Conservation (phyloP, 2,329 filamentous ascomycete species). For the Colletotrichum ledebouriae region DNA sequence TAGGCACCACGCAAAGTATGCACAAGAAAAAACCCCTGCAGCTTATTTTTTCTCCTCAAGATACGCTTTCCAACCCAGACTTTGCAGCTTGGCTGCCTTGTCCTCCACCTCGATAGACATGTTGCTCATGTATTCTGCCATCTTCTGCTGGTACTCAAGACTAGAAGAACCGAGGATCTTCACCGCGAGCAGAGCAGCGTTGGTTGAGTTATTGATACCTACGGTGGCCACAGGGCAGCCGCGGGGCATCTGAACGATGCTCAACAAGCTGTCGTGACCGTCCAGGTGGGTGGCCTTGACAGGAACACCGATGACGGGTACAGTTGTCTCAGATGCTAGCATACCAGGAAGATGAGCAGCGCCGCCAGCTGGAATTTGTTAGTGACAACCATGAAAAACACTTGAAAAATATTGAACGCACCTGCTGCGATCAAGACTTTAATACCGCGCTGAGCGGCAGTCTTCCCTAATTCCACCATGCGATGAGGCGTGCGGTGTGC, state of each 20-base stretch:
- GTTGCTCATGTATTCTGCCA: constrained; percentile 72
- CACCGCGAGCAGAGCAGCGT: constrained; percentile 79
- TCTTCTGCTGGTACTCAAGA: constrained; percentile 65
- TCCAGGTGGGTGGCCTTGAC: constrained; percentile 81
- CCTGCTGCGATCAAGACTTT: constrained; percentile 79
- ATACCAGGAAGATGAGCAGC: constrained; percentile 83
- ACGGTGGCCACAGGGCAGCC: constrained; percentile 82
- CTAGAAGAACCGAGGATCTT: constrained; percentile 74
- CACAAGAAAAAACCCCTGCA: constrained; percentile 6
- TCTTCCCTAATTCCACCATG: constrained; percentile 76
- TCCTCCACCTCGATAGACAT: constrained; percentile 74
- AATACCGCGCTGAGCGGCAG: constrained; percentile 74
- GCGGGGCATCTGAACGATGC: constrained; percentile 83
- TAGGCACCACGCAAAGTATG: constrained; percentile 22
- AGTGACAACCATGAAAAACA: not conserved
- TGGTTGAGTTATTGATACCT: constrained; percentile 84
- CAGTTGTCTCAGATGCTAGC: constrained; percentile 76
- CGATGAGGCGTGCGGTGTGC: constrained; percentile 80
- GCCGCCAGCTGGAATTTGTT: constrained; percentile 68
- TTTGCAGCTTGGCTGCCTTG: constrained; percentile 71
- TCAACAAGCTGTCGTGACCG: constrained; percentile 77
- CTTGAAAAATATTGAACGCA: not conserved
- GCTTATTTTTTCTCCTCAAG: constrained; percentile 54
- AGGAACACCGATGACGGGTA: constrained; percentile 84
- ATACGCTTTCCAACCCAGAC: constrained; percentile 70